Evolutionary conservation across 331 rosid genomes (phyloP).

Genomic region (Erythrophleum ivorense): DNA sequence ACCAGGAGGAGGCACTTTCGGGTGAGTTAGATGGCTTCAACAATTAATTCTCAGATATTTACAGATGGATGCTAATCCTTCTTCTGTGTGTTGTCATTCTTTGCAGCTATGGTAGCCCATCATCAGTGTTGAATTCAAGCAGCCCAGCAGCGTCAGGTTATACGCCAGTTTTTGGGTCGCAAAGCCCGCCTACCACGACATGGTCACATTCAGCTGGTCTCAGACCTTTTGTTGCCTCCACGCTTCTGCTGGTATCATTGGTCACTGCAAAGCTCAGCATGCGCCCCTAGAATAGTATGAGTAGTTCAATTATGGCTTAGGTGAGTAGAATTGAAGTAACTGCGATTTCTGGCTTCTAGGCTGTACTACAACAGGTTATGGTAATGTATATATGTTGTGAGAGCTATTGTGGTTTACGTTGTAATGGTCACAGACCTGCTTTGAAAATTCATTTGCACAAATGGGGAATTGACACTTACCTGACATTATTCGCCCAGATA

Average conservation of each 20-base stretch:
- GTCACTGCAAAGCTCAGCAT: conserved; percentile 43
- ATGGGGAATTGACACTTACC: background rate
- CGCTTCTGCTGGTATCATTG: conserved; percentile 52
- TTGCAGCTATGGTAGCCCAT: conserved; percentile 65
- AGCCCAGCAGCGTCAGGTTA: conserved; percentile 51
- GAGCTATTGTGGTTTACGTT: conserved; percentile 1
- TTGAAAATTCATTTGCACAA: background rate
- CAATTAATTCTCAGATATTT: conserved; percentile 2
- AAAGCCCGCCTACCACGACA: conserved; percentile 53
- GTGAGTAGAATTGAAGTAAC: background rate
- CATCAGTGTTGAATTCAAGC: conserved; percentile 58
- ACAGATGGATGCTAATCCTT: conserved; percentile 39
- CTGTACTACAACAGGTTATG: conserved; percentile 1
- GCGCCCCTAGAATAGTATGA: conserved; percentile 36
- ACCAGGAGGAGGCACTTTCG: conserved; percentile 47
- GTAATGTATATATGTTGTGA: conserved; percentile 33
- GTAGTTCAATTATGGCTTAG: background rate
- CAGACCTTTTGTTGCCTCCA: conserved; percentile 56
- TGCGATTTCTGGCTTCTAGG: background rate
- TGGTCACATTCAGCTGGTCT: conserved; percentile 58
- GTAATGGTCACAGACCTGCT: conserved; percentile 8
- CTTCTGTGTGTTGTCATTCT: conserved; percentile 27
- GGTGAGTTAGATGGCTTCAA: conserved; percentile 50
- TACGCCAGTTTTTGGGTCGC: conserved; percentile 57
- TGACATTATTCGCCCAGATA: too few relatives aligned